phyloP scores from a whole-genome alignment of 495 filamentous ascomycete genomes.

The Lasiosphaeria ovina region DNA sequence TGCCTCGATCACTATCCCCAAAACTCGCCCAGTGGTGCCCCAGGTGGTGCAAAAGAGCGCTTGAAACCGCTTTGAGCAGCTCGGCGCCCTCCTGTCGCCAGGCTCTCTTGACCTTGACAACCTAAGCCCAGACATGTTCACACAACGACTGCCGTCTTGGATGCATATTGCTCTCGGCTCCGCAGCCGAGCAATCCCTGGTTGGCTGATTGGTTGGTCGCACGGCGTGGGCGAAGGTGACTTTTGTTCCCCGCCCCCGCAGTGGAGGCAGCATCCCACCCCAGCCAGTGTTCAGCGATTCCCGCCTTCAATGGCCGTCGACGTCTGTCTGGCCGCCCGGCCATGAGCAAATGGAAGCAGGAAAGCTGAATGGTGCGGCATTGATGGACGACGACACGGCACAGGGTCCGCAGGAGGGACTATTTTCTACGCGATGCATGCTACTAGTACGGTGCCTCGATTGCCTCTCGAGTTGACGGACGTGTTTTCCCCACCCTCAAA shows the following conservation, averaged over 20 bases:
- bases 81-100: neutral
- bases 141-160: neutral
- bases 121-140: neutral
- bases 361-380: too few relatives aligned
- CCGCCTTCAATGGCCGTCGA: too few relatives aligned
- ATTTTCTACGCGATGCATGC: too few relatives aligned
- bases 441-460: too few relatives aligned
- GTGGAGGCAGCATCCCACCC: neutral
- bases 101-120: neutral
- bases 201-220: neutral
- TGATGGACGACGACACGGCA: too few relatives aligned
- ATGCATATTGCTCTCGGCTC: slow-evolving; percentile 1
- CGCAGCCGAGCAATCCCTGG: neutral
- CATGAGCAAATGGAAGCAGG: too few relatives aligned
- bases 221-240: neutral
- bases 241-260: slow-evolving; percentile 1
- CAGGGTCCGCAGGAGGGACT: too few relatives aligned
- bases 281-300: neutral
- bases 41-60: slow-evolving; percentile 4
- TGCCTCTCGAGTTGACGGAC: too few relatives aligned
- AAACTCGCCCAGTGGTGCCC: too few relatives aligned
- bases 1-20: neutral
- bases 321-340: too few relatives aligned
- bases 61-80: neutral
- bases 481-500: too few relatives aligned